These are phyloP conservation scores for Porodaedalea pini DNA, from an alignment of 1,284 basidiomycete species.

Conservation along the genomic window DNA sequence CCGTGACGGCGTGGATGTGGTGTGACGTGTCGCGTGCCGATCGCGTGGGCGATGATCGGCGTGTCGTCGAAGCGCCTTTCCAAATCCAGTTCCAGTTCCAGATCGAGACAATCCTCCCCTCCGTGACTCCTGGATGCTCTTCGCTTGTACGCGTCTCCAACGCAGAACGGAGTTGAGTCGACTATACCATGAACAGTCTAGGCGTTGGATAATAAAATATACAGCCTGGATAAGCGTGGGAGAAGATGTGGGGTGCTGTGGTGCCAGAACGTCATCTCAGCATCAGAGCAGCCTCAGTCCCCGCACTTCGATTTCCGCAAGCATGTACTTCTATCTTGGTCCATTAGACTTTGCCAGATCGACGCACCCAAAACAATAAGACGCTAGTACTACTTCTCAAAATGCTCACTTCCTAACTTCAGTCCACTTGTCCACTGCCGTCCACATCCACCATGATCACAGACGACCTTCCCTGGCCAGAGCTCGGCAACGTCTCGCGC, in stretches of 20 bases:
- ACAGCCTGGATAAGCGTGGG: background rate
- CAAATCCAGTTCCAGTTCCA: too few species aligned
- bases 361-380: background rate
- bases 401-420: background rate
- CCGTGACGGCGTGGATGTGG: conserved; percentile 18
- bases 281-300: background rate
- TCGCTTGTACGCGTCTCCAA: too few species aligned
- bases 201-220: conserved; percentile 45
- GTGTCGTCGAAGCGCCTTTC: conserved; percentile 38
- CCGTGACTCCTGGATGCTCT: too few species aligned
- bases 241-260: conserved; percentile 2
- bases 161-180: conserved; percentile 24
- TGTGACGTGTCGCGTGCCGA: conserved; percentile 25
- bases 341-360: conserved; percentile 1
- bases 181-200: conserved; percentile 59
- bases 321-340: background rate
- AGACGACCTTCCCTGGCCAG: conserved; percentile 80
- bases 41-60: conserved; percentile 54
- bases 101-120: too few species aligned
- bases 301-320: background rate
- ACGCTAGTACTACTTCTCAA: background rate
- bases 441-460: conserved; percentile 22
- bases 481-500: conserved; percentile 75
- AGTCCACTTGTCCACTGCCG: background rate
- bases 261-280: conserved; percentile 3